Base-by-base conservation (phyloP, 768 basidiomycete species). In the Lactifluus echinatus region DNA sequence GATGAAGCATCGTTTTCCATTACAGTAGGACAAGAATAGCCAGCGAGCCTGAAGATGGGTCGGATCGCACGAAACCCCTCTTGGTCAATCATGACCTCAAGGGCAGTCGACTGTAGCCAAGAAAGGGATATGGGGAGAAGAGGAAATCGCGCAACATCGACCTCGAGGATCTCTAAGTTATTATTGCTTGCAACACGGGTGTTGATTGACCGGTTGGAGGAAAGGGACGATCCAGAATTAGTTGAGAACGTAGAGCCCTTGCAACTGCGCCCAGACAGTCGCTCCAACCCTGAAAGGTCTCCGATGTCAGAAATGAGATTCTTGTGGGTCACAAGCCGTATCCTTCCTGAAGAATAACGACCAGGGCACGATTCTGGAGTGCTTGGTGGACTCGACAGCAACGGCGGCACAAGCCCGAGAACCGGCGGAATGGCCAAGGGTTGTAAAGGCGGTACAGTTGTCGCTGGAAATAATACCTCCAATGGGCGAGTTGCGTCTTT, bases 81-180 rank as follows among this genome's bases (percentile, higher is more conserved):
- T 67, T 93, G 91, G 66, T 92, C 91, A 24, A 93, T 83, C 68
- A 82, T 78, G 33, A 92, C 71, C 55, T 86, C 80, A 29, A 91
- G 68, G 39, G 70, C 70, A 28, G 75, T 72, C 39, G 74, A 73
- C 60, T 76, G 74, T 11, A 87, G 74, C 83, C 84, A 86, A 3
- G 69, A 65, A 2, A 81, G 67, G 39, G 74, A 68, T 26, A 66
- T 59, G 0, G 75, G 77, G 26, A 75, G 71, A 34, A 60, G 29
- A 36, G 55, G 56, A 39, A 58, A 62, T 24, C 55, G 56, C 10
- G 19, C 31, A 28, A 44, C 4, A 26, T 51, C 47, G 19, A 24
- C 19, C 8, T 24, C 42, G 26, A 5, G 19, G 31, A 24, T 28
- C 36, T 50, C 46, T 43, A 14, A 28, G 34, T 6, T 3, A 26